Evolutionary conservation across 2,329 filamentous ascomycete genomes (phyloP), one percentile per base, ranked within the genome.

Genomic region (Hymenoscyphus occultus): DNA sequence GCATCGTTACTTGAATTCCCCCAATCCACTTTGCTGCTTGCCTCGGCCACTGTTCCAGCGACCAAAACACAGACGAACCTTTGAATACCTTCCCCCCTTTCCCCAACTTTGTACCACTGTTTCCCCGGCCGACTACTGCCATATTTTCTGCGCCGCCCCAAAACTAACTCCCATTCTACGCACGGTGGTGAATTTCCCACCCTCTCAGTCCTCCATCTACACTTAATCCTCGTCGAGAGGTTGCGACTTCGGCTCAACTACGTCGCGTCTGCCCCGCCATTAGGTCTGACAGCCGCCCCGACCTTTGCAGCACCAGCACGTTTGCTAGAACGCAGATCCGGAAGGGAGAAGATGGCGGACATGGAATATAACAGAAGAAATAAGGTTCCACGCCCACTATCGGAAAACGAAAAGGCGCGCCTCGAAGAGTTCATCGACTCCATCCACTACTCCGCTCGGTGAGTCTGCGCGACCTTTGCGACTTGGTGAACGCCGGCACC

Each of bases 401-500:
- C 89, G 39, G 92, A 97, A 69, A 80, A 84, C 19, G 95, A 99
- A 83, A 88, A 90, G 70, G 87, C 90, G 71, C 87, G 90, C 67
- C 83, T 99, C 65, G 92, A 97, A 68, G 93, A 98, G 78, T 98
- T 91, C 76, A 87, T 95, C 71, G 93, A 98, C 74, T 86, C 87
- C 39, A 99, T 99, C 73, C 93, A 98, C 79, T 99, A 99, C 81
- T 98, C 94, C 61, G 86, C 91, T 69, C 87, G 93, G 93, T 96
- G 82, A 74, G 84, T 75, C n/a, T 35, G 35, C 54, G 31, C 45
- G 10, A 51, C 45, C 45, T 9, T 31, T 51, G 32, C 60, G 32
- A 62, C 32, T 19, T 16, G 45, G 64, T 10, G 22, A 7, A 35
- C 32, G 22, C n/a, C 3, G 3, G 22, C 22, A 31, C 13, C 14